phyloP scores from a whole-genome alignment of 257 asterid genomes.

The Plectranthus barbatus region DNA sequence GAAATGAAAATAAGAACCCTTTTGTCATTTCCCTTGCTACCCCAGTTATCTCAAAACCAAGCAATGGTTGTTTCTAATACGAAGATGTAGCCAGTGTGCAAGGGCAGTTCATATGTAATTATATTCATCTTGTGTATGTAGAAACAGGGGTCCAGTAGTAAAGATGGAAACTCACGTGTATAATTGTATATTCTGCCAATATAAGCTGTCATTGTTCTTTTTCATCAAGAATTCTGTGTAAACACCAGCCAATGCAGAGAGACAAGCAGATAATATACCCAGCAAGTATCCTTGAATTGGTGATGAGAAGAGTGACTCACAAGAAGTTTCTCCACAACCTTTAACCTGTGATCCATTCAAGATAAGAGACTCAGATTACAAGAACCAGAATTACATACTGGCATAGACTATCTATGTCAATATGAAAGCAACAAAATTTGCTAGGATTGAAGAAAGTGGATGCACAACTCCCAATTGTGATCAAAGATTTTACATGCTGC shows the following conservation, averaged over 20 bases:
- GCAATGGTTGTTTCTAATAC: neutral
- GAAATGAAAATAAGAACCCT: neutral
- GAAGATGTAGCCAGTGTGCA: neutral
- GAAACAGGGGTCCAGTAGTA: neutral
- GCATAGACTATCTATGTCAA: neutral
- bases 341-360: constrained; percentile 61
- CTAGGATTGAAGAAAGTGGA: neutral
- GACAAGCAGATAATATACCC: constrained; percentile 85
- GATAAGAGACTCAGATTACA: neutral
- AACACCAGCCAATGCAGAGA: constrained; percentile 94
- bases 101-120: neutral
- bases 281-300: constrained; percentile 89
- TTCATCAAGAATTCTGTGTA: constrained; percentile 99
- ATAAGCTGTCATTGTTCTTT: constrained; percentile 92
- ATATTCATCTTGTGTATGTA: neutral
- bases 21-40: neutral
- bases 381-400: neutral
- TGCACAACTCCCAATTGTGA: neutral
- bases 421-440: neutral
- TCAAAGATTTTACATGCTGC: constrained; percentile 5
- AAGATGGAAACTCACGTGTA: constrained; percentile 56
- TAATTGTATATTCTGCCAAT: constrained; percentile 92
- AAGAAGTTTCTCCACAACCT: constrained; percentile 92
- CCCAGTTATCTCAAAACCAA: neutral
- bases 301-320: constrained; percentile 80